Evolutionary conservation across 441 rosid species (phyloP), one percentile per base, ranked within the genome.

Genomic region (Dalechampia spathulata): DNA sequence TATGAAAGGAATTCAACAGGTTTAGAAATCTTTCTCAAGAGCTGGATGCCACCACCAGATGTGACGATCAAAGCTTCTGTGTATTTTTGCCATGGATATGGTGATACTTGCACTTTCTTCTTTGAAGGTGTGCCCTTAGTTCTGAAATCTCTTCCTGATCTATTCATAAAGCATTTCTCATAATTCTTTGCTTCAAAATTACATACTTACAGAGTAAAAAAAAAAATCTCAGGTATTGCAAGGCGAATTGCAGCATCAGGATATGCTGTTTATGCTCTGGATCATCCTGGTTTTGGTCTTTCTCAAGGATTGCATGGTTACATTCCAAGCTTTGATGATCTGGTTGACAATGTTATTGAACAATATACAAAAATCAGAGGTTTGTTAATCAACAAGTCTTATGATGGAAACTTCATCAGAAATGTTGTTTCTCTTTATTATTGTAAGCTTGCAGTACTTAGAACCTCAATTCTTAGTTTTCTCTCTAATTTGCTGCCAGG

Each of bases 81-180:
- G 59, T 88, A 62, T 59, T 81, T 88, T 48, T 80, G 85, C 66
- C 96, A 91, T 81, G 98, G 98, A 13, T 91, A 91, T 74, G 98
- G 98, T 36, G 95, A 90, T 67, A 84, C 96, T 48, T 88, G 96
- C 82, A 91, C 98, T 62, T 91, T 91, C 86, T 86, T 91, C 82
- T 87, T 88, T 42, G 96, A 91, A 82, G 98, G 98, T 91, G 62
- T 7, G 85, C 62, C 53, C 43, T 11, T 42, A 4, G 4, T 8
- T 30, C 34, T 30, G n/a, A n/a, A n/a, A n/a, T 73, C 49, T 65
- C 32, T 54, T 45, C 20, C 11, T n/a, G n/a, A n/a, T n/a, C n/a
- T n/a, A n/a, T n/a, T n/a, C n/a, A n/a, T n/a, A n/a, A n/a, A n/a
- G n/a, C n/a, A n/a, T n/a, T n/a, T n/a, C n/a, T n/a, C n/a, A n/a